Evolutionary conservation across 208 protist species (phyloP).

Genomic region (Entamoeba moshkovskii): DNA sequence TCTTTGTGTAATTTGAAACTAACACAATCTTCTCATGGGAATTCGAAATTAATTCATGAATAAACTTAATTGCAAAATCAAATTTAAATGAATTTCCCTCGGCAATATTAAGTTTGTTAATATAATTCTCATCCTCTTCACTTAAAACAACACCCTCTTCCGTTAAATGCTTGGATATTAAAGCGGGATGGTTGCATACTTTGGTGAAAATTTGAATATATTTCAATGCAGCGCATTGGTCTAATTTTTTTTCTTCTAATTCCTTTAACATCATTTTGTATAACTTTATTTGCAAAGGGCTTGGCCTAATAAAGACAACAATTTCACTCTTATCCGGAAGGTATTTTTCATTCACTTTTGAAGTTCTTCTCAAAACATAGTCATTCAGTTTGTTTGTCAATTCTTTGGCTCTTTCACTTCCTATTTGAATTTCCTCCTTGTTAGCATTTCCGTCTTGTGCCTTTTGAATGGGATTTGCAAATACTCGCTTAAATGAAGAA

Average conservation of each 20-base stretch:
- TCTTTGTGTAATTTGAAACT: not conserved
- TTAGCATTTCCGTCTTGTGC: not conserved
- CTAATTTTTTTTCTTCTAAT: not conserved
- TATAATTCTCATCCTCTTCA: not conserved
- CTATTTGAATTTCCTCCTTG: not conserved
- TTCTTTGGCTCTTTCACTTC: not conserved
- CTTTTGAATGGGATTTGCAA: not conserved
- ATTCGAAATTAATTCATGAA: not conserved
- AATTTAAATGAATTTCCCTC: not conserved
- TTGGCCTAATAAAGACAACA: not conserved
- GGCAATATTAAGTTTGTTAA: not conserved
- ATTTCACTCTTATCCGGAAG: not conserved
- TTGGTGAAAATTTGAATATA: not conserved
- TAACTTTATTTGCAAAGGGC: not conserved
- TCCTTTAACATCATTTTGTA: not conserved
- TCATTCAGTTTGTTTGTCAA: not conserved
- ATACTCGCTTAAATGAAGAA: not conserved
- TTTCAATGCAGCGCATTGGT: not conserved
- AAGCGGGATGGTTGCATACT: not conserved
- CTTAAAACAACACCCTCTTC: not conserved
- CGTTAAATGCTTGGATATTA: not conserved
- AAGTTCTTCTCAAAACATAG: not conserved
- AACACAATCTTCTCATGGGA: not conserved
- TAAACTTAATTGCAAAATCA: not conserved
- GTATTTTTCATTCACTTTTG: not conserved